Evolutionary conservation across 2,329 filamentous ascomycete genomes (phyloP).

Genomic region (Trichoderma sp.): DNA sequence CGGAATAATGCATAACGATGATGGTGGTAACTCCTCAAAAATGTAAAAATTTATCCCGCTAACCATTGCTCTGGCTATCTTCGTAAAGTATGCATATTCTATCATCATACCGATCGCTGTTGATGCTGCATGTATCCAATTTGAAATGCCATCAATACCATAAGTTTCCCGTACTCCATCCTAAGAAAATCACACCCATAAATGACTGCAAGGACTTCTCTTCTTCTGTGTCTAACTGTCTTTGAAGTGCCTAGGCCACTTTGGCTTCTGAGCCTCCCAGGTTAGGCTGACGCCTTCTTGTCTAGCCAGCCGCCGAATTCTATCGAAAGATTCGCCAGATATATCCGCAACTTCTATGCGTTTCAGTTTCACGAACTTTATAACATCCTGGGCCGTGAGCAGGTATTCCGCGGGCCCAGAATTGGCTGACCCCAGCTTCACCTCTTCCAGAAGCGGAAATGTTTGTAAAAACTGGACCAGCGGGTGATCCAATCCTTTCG

Average conservation of each 20-base stretch:
- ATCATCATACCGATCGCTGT: background rate
- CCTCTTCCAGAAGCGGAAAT: slow-evolving; percentile 40
- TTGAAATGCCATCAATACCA: background rate
- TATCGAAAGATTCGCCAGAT: slow-evolving; percentile 36
- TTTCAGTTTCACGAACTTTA: slow-evolving; percentile 36
- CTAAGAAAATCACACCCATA: background rate
- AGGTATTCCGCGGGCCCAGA: slow-evolving; percentile 36
- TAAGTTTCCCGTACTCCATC: background rate
- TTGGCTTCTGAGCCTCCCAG: slow-evolving; percentile 32
- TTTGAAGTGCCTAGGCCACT: slow-evolving; percentile 36
- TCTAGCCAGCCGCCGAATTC: slow-evolving; percentile 29
- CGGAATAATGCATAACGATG: background rate
- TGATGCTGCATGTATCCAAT: background rate
- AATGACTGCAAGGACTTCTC: background rate
- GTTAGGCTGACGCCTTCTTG: slow-evolving; percentile 33
- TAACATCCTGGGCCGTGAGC: slow-evolving; percentile 33
- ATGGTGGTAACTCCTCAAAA: background rate
- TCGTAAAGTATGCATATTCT: background rate
- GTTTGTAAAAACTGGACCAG: slow-evolving; percentile 38
- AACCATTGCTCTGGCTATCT: background rate
- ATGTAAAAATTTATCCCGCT: background rate
- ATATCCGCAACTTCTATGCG: slow-evolving; percentile 37
- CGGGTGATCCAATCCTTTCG: slow-evolving; percentile 33
- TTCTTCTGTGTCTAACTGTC: background rate
- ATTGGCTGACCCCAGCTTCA: slow-evolving; percentile 37